These are phyloP conservation scores for Plasmopara viticola DNA, from an alignment of 352 stramenopile species.

Conservation along the genomic window DNA sequence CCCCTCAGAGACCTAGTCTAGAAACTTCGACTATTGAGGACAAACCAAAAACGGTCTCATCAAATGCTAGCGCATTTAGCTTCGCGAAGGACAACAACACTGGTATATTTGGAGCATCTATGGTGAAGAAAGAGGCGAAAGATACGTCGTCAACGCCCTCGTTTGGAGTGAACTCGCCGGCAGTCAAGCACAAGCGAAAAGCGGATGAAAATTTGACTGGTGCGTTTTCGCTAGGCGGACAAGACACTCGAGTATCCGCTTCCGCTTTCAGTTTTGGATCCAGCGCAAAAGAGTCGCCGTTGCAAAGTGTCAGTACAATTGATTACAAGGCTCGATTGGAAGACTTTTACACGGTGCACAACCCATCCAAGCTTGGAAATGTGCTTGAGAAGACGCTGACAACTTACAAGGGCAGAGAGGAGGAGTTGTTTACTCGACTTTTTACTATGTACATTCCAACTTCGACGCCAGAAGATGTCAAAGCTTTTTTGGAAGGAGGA, in stretches of 20 bases:
- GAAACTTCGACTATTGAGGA: slow-evolving; percentile 7
- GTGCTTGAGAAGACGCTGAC: slow-evolving; percentile 44
- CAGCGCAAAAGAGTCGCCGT: slow-evolving; percentile 5
- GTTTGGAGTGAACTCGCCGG: slow-evolving; percentile 18
- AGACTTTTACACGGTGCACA: slow-evolving; percentile 65
- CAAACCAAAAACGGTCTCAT: slow-evolving; percentile 11
- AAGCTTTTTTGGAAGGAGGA: slow-evolving; percentile 54
- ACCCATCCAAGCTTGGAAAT: slow-evolving; percentile 35
- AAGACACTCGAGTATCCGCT: slow-evolving; percentile 16
- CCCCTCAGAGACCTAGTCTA: slow-evolving; percentile 40
- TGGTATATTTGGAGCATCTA: slow-evolving; percentile 9
- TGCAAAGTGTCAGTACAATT: slow-evolving; percentile 9
- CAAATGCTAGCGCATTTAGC: slow-evolving; percentile 18
- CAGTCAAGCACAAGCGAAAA: slow-evolving; percentile 19
- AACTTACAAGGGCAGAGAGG: slow-evolving; percentile 51
- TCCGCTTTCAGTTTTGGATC: slow-evolving; percentile 24
- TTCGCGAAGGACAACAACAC: slow-evolving; percentile 22
- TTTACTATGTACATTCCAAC: slow-evolving; percentile 56
- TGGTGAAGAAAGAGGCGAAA: slow-evolving; percentile 6
- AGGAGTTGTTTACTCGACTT: slow-evolving; percentile 50
- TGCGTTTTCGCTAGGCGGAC: slow-evolving; percentile 27
- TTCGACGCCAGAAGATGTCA: slow-evolving; percentile 49
- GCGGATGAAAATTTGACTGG: slow-evolving; percentile 5
- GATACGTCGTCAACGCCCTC: slow-evolving; percentile 3
- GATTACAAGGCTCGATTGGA: slow-evolving; percentile 48